Base-by-base conservation (phyloP, 2,329 filamentous ascomycete genomes). In the Colletotrichum cereale region DNA sequence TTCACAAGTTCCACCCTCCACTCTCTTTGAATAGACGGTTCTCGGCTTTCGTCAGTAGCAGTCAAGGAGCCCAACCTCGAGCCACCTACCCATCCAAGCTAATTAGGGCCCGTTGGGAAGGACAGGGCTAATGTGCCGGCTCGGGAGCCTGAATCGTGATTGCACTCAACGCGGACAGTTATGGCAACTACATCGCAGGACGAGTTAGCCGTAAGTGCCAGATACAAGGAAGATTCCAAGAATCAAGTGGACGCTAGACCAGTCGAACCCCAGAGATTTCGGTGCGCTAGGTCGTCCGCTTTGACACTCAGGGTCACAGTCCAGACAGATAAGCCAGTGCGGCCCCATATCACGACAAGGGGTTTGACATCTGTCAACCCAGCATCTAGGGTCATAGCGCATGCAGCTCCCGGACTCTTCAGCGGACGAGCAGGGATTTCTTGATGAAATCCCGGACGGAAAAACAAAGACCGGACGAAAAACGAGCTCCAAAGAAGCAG, bases 281-380 rank as follows among this genome's bases (percentile, higher is more conserved):
- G 56, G 16, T 42, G 42, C 57, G 50, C 57, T 67, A 63, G 38
- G 44, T 24, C 34, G 38, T 40, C 58, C 68, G 68, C 65, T 71
- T 71, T 63, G 68, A 71, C 68, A 71, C 65, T 38, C 68, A 68
- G 58, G 29, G 50, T 42, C n/a, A 56, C 56, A 60, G 55, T 42
- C 62, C 60, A 38, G 60, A 62, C 44, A 29, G 44, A 26, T 36
- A 53, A 53, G 61, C 61, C 31, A 63, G 36, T 53, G 36, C 47
- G 48, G 61, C 61, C 34, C 64, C 40, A 67, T 65, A n/a, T 44
- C 21, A 21, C 36, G 67, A 60, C 50, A 67, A 57, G 67, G 61
- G 61, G 40, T 57, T 57, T 71, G 67, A 71, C 67, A 71, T 67
- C 42, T 71, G 67, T 42, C 67, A 71, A 71, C 24, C n/a, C 58